These are phyloP conservation scores for Pleurotus tuoliensis DNA, from an alignment of 768 basidiomycete species.

Conservation along the genomic window DNA sequence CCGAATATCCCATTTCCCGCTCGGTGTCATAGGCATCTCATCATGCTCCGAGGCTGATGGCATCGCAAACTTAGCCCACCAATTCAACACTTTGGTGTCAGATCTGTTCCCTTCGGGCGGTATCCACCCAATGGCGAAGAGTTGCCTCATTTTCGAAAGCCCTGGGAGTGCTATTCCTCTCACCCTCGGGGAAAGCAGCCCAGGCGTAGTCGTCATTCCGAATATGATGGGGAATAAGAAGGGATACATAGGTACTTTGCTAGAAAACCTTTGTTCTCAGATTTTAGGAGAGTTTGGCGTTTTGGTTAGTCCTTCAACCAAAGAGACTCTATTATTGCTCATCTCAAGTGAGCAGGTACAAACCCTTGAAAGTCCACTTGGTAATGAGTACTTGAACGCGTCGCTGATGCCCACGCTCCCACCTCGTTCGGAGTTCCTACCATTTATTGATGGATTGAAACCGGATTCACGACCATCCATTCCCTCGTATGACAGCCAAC, in stretches of 20 bases:
- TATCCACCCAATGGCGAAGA: conserved; percentile 74
- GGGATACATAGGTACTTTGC: conserved; percentile 80
- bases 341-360: conserved; percentile 48
- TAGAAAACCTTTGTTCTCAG: conserved; percentile 87
- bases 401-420: conserved; percentile 62
- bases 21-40: conserved; percentile 87
- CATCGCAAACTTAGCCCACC: conserved; percentile 47
- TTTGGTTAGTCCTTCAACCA: conserved; percentile 51
- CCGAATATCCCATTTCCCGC: conserved; percentile 74
- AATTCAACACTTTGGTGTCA: conserved; percentile 62
- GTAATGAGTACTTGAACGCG: conserved; percentile 82
- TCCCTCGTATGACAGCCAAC: conserved; percentile 49
- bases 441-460: conserved; percentile 46
- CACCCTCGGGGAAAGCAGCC: conserved; percentile 50
- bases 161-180: conserved; percentile 52
- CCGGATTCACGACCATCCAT: conserved; percentile 42
- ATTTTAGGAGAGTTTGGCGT: conserved; percentile 83
- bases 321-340: neutral
- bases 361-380: conserved; percentile 75
- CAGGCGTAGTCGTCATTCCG: conserved; percentile 76
- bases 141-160: conserved; percentile 86
- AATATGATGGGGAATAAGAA: conserved; percentile 85
- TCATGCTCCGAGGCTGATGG: conserved; percentile 50
- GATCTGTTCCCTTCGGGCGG: conserved; percentile 65
- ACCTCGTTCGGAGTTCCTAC: conserved; percentile 55